Percentiles rank a stretch among this genome's conserved stretches.
These are phyloP conservation scores for Ceratorhiza oryzae-sativae DNA, from an alignment of 1,284 basidiomycete genomes.

Conservation along the genomic window DNA sequence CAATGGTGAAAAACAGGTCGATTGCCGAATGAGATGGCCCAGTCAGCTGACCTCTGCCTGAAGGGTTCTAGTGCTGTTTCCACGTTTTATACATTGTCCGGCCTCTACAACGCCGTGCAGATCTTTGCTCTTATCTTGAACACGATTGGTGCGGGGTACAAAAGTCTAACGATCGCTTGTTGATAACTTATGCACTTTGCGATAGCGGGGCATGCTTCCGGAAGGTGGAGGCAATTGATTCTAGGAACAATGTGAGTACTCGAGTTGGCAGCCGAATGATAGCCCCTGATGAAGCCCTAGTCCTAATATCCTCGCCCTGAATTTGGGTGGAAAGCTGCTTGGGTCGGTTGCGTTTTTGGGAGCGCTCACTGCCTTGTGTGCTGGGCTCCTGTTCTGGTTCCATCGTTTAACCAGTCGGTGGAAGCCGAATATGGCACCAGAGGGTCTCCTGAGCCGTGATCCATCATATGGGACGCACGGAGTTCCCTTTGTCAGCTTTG, in stretches of 20 bases:
- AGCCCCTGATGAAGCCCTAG: conserved; percentile 51
- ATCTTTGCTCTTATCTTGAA: conserved; percentile 72
- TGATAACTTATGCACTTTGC: conserved; percentile 19
- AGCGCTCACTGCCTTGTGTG: conserved; percentile 62
- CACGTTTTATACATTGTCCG: conserved; percentile 71
- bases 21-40: background rate
- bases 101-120: conserved; percentile 69
- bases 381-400: conserved; percentile 64
- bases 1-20: conserved; percentile 56
- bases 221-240: conserved; percentile 64
- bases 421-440: conserved; percentile 57
- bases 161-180: conserved; percentile 14
- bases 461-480: conserved; percentile 55
- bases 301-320: conserved; percentile 72
- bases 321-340: conserved; percentile 63
- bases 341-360: conserved; percentile 64
- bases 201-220: conserved; percentile 36
- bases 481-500: conserved; percentile 67
- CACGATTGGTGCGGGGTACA: conserved; percentile 60
- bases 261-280: conserved; percentile 1
- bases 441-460: conserved; percentile 61
- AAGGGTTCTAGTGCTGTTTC: conserved; percentile 74
- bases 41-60: conserved; percentile 4
- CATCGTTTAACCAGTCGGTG: conserved; percentile 57
- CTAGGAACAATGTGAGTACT: conserved; percentile 66